Evolutionary conservation across 768 basidiomycete species (phyloP).

Genomic region (Amanita exitialis): DNA sequence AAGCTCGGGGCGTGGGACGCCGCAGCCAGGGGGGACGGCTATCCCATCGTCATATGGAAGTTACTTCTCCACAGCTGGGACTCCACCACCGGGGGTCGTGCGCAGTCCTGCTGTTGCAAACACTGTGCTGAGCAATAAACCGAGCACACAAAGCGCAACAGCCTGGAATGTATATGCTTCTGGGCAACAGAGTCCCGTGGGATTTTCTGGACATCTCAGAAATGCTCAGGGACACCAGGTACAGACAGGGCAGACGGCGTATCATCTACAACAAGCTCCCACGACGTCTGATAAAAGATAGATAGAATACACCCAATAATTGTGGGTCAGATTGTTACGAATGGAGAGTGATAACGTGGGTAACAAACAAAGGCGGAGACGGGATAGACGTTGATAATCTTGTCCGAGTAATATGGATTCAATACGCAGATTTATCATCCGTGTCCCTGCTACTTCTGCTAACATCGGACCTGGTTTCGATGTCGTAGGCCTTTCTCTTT

Average conservation of each 20-base stretch:
- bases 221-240: constrained; percentile 11
- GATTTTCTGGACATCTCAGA: constrained; percentile 23
- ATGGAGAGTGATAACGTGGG: background rate
- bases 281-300: constrained; percentile 12
- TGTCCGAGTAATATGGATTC: background rate
- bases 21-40: constrained; percentile 22
- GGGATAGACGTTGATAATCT: background rate
- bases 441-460: constrained; percentile 93
- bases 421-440: constrained; percentile 49
- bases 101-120: constrained; percentile 18
- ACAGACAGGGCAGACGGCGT: constrained; percentile 12
- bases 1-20: constrained; percentile 30
- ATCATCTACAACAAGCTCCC: constrained; percentile 15
- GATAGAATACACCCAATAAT: background rate
- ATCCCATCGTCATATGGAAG: constrained; percentile 15
- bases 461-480: constrained; percentile 99
- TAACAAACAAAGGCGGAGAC: background rate
- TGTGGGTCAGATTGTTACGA: background rate
- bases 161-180: constrained; percentile 7
- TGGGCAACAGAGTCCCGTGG: constrained; percentile 11
- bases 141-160: background rate
- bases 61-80: constrained; percentile 13
- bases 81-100: background rate
- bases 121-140: constrained; percentile 13
- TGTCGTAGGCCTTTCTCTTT: constrained; percentile 96